Base-by-base conservation (phyloP, 352 stramenopile species). In the Phytophthora aleatoria region DNA sequence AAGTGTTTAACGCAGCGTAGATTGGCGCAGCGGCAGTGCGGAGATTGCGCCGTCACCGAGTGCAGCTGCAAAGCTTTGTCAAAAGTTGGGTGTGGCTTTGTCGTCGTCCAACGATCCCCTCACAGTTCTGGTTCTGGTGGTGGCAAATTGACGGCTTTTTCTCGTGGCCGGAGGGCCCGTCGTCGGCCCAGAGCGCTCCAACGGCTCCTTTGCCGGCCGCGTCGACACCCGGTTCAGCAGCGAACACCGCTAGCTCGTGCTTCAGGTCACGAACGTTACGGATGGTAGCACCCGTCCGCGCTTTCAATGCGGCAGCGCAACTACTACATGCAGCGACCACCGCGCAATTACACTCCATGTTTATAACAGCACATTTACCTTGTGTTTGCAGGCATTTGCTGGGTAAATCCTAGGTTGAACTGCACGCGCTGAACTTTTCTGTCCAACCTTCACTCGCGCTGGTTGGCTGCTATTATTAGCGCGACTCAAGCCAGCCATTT, bases 401-500 rank as follows among this genome's bases (percentile, higher is more conserved):
- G 57, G 50, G 13, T 45, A 48, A 48, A 57, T 42, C 33, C 50
- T 36, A 38, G 16, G 62, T 57, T 71, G 63, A 71, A 47, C 48
- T 47, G 43, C 56, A 30, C 51, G 55, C 49, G 16, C 35, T 38
- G 24, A 57, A 35, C 33, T 39, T 38, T 39, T 35, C 49, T n/a
- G 33, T 4, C 8, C 26, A 39, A 54, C 47, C 42, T 49, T 49
- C 47, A 53, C 31, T 50, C 27, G 45, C 47, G 47, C 24, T 70
- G 54, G 43, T 69, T 69, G 65, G 60, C 28, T 61, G 54, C 53
- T 69, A 67, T 55, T 44, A 67, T 38, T 57, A 70, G 67, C 56
- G 28, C 26, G 27, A 31, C 28, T 30, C 47, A 52, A 52, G 47
- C 47, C 61, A 63, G 50, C 66, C 61, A 74, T 63, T 42, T 71